phyloP scores from a whole-genome alignment of 176 grass and related monocot species.

The Aegilops longissima region DNA sequence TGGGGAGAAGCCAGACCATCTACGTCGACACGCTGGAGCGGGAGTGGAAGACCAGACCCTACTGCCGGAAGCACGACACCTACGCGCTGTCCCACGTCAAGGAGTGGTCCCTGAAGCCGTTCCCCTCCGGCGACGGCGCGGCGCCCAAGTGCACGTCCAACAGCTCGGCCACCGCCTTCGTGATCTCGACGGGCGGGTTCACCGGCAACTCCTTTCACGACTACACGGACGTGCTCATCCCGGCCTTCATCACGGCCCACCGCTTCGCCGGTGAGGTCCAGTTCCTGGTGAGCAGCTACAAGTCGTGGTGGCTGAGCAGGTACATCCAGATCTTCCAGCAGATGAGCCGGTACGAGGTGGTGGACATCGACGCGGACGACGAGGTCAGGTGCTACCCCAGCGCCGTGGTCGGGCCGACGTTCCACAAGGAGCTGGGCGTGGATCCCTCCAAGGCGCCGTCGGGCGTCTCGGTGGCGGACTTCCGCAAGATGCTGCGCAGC shows the following conservation, averaged over 20 bases:
- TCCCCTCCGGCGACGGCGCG: not conserved
- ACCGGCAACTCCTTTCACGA: slow-evolving; percentile 89
- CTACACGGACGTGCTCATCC: slow-evolving; percentile 87
- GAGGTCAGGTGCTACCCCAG: slow-evolving; percentile 65
- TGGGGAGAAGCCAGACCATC: slow-evolving; percentile 31
- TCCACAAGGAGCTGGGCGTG: slow-evolving; percentile 71
- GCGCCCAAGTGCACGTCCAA: slow-evolving; percentile 46
- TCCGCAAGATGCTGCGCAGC: slow-evolving; percentile 53
- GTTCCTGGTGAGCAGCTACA: slow-evolving; percentile 62
- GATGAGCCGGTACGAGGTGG: slow-evolving; percentile 65
- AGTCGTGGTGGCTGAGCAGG: slow-evolving; percentile 70
- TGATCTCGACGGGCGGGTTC: slow-evolving; percentile 62
- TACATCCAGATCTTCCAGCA: slow-evolving; percentile 61
- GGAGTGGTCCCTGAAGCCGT: slow-evolving; percentile 55
- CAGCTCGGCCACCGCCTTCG: slow-evolving; percentile 47
- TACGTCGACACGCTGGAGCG: slow-evolving; percentile 25
- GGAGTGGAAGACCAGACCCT: slow-evolving; percentile 53
- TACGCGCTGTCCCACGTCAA: slow-evolving; percentile 45
- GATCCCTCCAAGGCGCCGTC: slow-evolving; percentile 35
- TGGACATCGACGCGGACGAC: slow-evolving; percentile 53
- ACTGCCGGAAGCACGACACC: slow-evolving; percentile 56
- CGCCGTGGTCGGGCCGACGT: slow-evolving; percentile 52
- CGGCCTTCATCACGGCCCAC: slow-evolving; percentile 60
- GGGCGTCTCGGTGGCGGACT: slow-evolving; percentile 39
- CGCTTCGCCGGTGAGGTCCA: slow-evolving; percentile 62